A percentile compares a stretch with the other conserved stretches of the same genome.
Conservation (phyloP, 2,329 filamentous ascomycete genomes). For the Fusarium transvaalense region DNA sequence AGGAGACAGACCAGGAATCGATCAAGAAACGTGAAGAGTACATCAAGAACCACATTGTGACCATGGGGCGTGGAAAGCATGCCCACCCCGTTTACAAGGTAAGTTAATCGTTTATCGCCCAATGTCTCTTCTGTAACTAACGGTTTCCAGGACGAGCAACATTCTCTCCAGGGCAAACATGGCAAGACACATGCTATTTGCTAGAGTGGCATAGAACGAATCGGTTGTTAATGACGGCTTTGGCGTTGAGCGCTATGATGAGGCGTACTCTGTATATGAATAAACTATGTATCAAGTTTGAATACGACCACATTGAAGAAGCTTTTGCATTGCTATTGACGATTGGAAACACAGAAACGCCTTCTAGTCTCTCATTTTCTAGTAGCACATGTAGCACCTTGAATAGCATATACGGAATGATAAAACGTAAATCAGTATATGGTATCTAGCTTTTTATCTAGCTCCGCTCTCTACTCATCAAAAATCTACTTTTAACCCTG, state of each 20-base stretch:
- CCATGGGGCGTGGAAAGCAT: constrained; percentile 65
- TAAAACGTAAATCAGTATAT: constrained; percentile 31
- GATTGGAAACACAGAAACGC: no score
- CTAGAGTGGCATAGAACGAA: constrained; percentile 57
- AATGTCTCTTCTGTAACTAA: not conserved
- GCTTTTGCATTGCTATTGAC: not conserved
- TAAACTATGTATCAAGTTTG: constrained; percentile 29
- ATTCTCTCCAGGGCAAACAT: constrained; percentile 88
- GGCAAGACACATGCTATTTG: constrained; percentile 93
- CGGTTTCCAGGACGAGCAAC: constrained; percentile 73
- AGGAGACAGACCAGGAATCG: constrained; percentile 78
- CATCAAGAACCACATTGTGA: constrained; percentile 67
- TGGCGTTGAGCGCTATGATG: constrained; percentile 43
- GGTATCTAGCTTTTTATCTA: constrained; percentile 37
- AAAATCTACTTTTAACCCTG: constrained; percentile 16
- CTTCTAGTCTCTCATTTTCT: no score
- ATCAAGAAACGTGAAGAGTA: constrained; percentile 78
- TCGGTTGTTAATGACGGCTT: constrained; percentile 16
- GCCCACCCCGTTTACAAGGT: constrained; percentile 63
- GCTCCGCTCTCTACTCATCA: constrained; percentile 24
- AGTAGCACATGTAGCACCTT: no score
- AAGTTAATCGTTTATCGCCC: constrained; percentile 42
- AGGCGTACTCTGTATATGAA: constrained; percentile 20
- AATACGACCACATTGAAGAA: not conserved
- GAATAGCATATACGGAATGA: not conserved